Percentiles rank a stretch among this genome's conserved stretches.
These are phyloP conservation scores for Botrytis squamosa DNA, from an alignment of 2,329 filamentous ascomycete species.

Conservation along the genomic window DNA sequence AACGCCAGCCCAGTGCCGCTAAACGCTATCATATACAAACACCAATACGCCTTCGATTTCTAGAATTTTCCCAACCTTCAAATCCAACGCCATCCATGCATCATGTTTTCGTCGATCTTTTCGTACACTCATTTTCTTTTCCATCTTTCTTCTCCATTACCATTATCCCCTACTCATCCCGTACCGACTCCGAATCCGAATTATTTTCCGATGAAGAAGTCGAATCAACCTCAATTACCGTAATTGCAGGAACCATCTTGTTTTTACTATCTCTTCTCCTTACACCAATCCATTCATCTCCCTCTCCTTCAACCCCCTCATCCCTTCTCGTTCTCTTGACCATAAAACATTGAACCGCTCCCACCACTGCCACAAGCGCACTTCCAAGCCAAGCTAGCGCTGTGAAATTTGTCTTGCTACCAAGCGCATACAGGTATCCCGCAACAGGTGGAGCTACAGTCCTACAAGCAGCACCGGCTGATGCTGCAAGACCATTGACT, in stretches of 20 bases:
- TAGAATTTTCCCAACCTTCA: background rate
- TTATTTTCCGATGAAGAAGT: background rate
- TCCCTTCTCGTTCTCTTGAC: conserved; percentile 29
- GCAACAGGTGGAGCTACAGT: conserved; percentile 66
- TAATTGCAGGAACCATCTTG: background rate
- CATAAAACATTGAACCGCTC: conserved; percentile 58
- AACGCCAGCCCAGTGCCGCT: conserved; percentile 15
- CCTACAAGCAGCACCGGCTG: conserved; percentile 63
- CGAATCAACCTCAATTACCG: conserved; percentile 6
- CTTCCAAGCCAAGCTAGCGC: conserved; percentile 64
- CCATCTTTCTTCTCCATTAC: too few relatives aligned
- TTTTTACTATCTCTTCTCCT: background rate
- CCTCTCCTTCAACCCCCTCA: conserved; percentile 22
- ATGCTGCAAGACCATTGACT: conserved; percentile 65
- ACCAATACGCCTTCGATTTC: background rate
- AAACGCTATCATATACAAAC: conserved; percentile 18
- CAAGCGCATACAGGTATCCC: conserved; percentile 62
- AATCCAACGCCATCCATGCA: background rate
- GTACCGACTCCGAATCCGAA: background rate
- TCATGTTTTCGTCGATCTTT: background rate
- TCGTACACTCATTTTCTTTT: background rate
- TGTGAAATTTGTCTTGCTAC: conserved; percentile 57
- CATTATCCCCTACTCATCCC: background rate
- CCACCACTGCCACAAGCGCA: conserved; percentile 54
- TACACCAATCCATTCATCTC: background rate